phyloP scores from a whole-genome alignment of 495 filamentous ascomycete species.

The Hypoxylon crocopeplum region DNA sequence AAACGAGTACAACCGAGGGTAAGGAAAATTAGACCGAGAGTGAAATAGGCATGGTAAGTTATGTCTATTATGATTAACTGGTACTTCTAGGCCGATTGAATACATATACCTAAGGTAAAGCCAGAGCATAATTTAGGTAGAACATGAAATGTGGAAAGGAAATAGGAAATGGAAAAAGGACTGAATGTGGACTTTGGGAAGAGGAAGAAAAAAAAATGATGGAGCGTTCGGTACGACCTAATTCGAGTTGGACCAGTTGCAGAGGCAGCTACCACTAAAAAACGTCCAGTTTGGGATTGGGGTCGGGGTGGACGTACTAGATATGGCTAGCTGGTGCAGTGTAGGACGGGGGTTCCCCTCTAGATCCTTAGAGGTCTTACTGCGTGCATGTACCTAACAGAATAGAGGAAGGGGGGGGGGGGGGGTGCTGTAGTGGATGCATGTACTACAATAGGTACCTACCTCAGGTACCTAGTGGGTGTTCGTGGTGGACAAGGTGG shows the following conservation, averaged over 20 bases:
- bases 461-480: too few relatives aligned
- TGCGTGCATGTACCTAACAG: too few relatives aligned
- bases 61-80: neutral
- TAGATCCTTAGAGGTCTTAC: too few relatives aligned
- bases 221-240: slow-evolving; percentile 28
- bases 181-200: neutral
- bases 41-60: slow-evolving; percentile 21
- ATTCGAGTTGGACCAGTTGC: slow-evolving; percentile 26
- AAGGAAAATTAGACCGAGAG: slow-evolving; percentile 27
- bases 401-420: too few relatives aligned
- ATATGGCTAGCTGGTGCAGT: slow-evolving; percentile 22
- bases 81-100: too few relatives aligned
- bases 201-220: slow-evolving; percentile 14
- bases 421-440: too few relatives aligned
- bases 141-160: neutral
- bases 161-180: slow-evolving; percentile 5
- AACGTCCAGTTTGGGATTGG: slow-evolving; percentile 31
- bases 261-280: slow-evolving; percentile 28
- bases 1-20: slow-evolving; percentile 29
- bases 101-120: too few relatives aligned
- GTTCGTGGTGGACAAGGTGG: too few relatives aligned
- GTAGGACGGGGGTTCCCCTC: slow-evolving; percentile 4
- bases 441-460: too few relatives aligned
- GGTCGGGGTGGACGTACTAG: slow-evolving; percentile 27
- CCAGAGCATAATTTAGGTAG: too few relatives aligned